These are phyloP conservation scores for Euphorbia tirucalli DNA, from an alignment of 345 rosid genomes.

Conservation along the genomic window DNA sequence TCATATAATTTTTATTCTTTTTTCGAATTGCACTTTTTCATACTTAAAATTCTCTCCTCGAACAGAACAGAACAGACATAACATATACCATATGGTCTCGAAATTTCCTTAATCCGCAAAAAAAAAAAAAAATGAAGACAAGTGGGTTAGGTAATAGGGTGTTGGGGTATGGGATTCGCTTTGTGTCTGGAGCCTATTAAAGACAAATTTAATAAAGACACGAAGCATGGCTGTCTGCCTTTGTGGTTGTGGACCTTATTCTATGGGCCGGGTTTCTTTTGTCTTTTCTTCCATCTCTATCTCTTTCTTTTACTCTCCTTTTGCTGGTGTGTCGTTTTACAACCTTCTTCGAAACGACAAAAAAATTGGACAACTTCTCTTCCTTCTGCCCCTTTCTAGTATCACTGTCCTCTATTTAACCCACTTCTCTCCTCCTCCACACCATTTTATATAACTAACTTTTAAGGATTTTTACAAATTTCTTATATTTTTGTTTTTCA, in stretches of 20 bases:
- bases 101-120: too few species aligned
- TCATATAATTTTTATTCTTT: too few species aligned
- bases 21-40: too few species aligned
- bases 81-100: neutral
- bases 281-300: conserved; percentile 21
- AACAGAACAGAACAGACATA: neutral
- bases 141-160: neutral
- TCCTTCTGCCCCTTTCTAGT: neutral
- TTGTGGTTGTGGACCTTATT: conserved; percentile 13
- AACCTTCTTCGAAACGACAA: neutral
- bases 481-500: too few species aligned
- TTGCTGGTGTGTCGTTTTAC: neutral
- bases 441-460: neutral
- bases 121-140: neutral
- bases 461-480: too few species aligned
- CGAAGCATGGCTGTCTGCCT: neutral
- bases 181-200: neutral
- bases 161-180: neutral
- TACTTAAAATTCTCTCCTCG: too few species aligned
- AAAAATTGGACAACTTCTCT: neutral
- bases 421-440: neutral
- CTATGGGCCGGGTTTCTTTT: conserved; percentile 18
- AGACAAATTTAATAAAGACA: conserved; percentile 3
- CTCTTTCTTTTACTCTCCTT: neutral
- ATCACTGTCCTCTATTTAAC: neutral